Evolutionary conservation across 2,329 filamentous ascomycete genomes (phyloP), one percentile per base, ranked within the genome.

Genomic region (Penicillium crustosum): DNA sequence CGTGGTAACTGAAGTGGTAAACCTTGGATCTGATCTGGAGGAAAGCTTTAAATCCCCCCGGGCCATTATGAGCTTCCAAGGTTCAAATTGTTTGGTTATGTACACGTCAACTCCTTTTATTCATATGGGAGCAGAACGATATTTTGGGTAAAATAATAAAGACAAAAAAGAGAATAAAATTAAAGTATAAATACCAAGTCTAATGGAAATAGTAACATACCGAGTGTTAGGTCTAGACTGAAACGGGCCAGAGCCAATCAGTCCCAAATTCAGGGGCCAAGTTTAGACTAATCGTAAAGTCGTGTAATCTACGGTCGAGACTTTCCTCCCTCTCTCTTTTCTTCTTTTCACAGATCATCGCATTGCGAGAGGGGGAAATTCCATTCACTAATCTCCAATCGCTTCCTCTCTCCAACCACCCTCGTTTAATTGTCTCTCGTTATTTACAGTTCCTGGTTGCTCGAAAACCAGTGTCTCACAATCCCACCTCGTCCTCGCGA

Each of bases 211-310:
- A 56, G 39, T 56, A 52, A 51, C 47, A 55, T 55, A 51, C 53
- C 53, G n/a, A 13, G 0, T 15, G 53, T n/a, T 27, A 25, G 53
- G 60, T 61, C 62, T 63, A 60, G 62, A 65, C 58, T 66, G 63
- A 66, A 66, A 66, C 63, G 53, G 27, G 54, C 33, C 17, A 15
- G 7, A 23, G 60, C 58, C 63, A 64, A 64, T 64, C 63, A 65
- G 48, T 50, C 56, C 25, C 41, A 49, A 57, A 57, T 57, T 61
- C 60, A 64, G 62, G 63, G 63, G 62, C 56, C 55, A 44, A 47
- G 27, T 36, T 42, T 42, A 29, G 55, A 42, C 49, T 36, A 31
- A 50, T 52, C 45, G 38, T 38, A 15, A 36, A 44, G 13, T 35
- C 29, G 17, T 41, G 31, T 25, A 55, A 51, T 48, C 47, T 31